Evolutionary conservation across 225 moss, liverwort and hornwort genomes (phyloP).

Genomic region (Pseudisothecium myosuroides): DNA sequence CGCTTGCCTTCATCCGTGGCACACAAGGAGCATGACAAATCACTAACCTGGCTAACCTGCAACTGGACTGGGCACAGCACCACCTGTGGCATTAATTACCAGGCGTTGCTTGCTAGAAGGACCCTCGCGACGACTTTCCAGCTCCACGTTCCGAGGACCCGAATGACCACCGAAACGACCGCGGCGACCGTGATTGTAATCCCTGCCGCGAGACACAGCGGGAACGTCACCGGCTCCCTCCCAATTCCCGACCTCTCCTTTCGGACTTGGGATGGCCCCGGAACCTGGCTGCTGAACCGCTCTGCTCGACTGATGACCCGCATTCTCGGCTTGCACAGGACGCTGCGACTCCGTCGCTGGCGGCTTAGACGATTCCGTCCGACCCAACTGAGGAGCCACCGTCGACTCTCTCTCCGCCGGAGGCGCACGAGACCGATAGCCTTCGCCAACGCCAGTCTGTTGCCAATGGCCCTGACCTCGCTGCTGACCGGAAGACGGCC

Average conservation of each 20-base stretch:
- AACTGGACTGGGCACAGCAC: slow-evolving; percentile 82
- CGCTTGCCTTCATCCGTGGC: slow-evolving; percentile 1
- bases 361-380: neutral
- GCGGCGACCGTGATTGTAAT: slow-evolving; percentile 62
- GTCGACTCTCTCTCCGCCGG: neutral
- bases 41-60: slow-evolving; percentile 75
- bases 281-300: neutral
- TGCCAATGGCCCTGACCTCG: slow-evolving; percentile 52
- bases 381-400: neutral
- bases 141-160: slow-evolving; percentile 46
- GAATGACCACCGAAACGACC: slow-evolving; percentile 67
- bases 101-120: slow-evolving; percentile 66
- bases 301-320: slow-evolving; percentile 3
- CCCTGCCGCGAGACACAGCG: slow-evolving; percentile 48
- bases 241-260: slow-evolving; percentile 49
- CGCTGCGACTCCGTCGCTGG: neutral
- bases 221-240: slow-evolving; percentile 49
- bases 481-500: slow-evolving; percentile 19
- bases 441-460: slow-evolving; percentile 20
- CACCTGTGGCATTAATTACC: slow-evolving; percentile 74
- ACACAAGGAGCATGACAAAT: slow-evolving; percentile 22
- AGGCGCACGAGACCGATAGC: neutral
- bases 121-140: slow-evolving; percentile 59
- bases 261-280: slow-evolving; percentile 9
- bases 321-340: neutral